phyloP scores from a whole-genome alignment of 345 rosid species.

The Cardamine chenopodiifolia region DNA sequence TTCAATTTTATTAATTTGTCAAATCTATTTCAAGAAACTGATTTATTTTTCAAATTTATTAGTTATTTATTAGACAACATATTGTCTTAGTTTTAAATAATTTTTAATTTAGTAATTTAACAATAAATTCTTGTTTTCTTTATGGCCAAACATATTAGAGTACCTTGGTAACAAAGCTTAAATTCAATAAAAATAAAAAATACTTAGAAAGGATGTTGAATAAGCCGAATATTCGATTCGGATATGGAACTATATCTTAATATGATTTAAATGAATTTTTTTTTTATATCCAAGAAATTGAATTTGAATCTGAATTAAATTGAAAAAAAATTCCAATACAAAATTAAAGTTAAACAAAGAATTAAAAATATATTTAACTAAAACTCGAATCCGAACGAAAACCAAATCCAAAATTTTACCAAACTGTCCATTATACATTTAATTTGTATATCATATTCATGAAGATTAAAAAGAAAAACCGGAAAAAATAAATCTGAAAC shows the following conservation, averaged over 20 bases:
- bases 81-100: too few relatives aligned
- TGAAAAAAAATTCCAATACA: neutral
- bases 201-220: neutral
- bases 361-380: too few relatives aligned
- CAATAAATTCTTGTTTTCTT: too few relatives aligned
- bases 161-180: neutral
- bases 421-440: neutral
- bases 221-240: too few relatives aligned
- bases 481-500: neutral
- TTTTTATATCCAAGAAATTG: neutral
- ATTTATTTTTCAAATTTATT: too few relatives aligned
- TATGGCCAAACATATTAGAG: neutral
- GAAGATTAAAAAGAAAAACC: neutral
- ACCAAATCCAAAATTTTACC: neutral
- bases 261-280: neutral
- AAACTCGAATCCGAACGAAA: too few relatives aligned
- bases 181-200: neutral
- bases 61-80: too few relatives aligned
- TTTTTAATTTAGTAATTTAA: too few relatives aligned
- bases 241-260: neutral
- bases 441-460: neutral
- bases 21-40: too few relatives aligned
- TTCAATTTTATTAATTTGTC: too few relatives aligned
- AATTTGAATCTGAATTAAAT: neutral
- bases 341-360: too few relatives aligned